phyloP scores from a whole-genome alignment of 2,329 filamentous ascomycete genomes.

The Bretziella fagacearum region DNA sequence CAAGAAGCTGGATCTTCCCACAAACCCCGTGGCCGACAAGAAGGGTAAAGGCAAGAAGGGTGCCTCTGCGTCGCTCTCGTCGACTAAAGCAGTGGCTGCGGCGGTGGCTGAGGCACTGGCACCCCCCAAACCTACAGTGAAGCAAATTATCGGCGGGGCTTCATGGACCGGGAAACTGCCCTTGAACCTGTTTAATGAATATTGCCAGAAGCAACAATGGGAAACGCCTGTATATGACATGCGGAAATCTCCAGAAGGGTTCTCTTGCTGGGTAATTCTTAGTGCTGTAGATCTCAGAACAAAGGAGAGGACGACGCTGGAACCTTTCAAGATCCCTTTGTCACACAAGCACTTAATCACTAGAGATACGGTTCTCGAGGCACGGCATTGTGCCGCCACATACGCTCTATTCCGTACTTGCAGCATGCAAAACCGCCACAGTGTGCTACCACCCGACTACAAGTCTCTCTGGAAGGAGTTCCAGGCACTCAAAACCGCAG shows the following conservation, averaged over 20 bases:
- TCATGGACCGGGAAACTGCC: conserved; percentile 97
- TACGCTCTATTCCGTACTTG: conserved; percentile 83
- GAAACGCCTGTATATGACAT: conserved; percentile 83
- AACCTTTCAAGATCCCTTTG: conserved; percentile 65
- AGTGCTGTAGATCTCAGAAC: conserved; percentile 66
- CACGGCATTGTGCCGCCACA: conserved; percentile 80
- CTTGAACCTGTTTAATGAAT: conserved; percentile 81
- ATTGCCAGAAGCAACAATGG: conserved; percentile 94
- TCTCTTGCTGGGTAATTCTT: conserved; percentile 66
- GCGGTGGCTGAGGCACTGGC: conserved; percentile 19
- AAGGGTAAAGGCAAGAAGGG: conserved; percentile 10
- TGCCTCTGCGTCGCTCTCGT: not conserved
- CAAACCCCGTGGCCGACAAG: conserved; percentile 2
- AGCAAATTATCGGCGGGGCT: conserved; percentile 78
- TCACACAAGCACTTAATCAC: conserved; percentile 59
- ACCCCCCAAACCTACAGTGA: conserved; percentile 44
- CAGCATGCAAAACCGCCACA: conserved; percentile 91
- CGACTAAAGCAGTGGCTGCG: conserved; percentile 9
- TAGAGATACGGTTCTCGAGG: conserved; percentile 70
- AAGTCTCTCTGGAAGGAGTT: conserved; percentile 87
- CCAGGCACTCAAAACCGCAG: conserved; percentile 60
- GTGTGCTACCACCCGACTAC: conserved; percentile 82
- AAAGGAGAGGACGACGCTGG: conserved; percentile 53
- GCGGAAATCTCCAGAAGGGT: conserved; percentile 55
- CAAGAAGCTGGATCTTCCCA: not conserved